phyloP scores from a whole-genome alignment of 257 asterid species.

The Scutellaria baicalensis region DNA sequence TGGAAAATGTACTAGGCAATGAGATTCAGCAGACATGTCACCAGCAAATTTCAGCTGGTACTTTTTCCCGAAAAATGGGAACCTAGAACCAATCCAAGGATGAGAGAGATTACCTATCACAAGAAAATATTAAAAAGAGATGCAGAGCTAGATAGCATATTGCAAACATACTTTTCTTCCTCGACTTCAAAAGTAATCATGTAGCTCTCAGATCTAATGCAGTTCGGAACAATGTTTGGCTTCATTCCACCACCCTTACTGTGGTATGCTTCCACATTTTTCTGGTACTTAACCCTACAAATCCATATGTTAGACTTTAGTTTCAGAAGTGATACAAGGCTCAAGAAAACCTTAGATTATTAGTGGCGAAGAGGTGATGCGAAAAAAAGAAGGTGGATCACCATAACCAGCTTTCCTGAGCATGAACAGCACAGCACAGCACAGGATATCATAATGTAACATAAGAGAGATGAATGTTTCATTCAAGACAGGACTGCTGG shows the following conservation, averaged over 20 bases:
- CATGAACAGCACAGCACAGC: background rate
- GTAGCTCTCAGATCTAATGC: slow-evolving; percentile 91
- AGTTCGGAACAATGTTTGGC: slow-evolving; percentile 80
- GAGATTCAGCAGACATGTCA: slow-evolving; percentile 67
- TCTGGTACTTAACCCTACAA: slow-evolving; percentile 95
- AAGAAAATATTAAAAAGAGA: slow-evolving; percentile 3
- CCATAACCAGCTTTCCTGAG: background rate
- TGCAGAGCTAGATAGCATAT: slow-evolving; percentile 10
- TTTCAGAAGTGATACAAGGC: slow-evolving; percentile 4
- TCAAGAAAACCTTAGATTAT: slow-evolving; percentile 6
- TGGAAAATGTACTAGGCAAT: slow-evolving; percentile 93
- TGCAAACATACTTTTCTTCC: slow-evolving; percentile 78
- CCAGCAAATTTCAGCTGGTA: slow-evolving; percentile 89
- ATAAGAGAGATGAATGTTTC: background rate
- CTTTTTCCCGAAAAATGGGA: slow-evolving; percentile 92
- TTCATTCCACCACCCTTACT: slow-evolving; percentile 71
- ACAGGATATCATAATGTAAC: slow-evolving; percentile 9
- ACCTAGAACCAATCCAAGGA: slow-evolving; percentile 44
- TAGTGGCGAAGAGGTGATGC: slow-evolving; percentile 8
- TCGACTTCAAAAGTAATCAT: slow-evolving; percentile 93
- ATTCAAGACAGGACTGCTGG: background rate
- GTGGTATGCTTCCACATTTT: slow-evolving; percentile 95
- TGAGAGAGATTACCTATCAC: slow-evolving; percentile 17
- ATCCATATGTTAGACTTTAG: slow-evolving; percentile 6
- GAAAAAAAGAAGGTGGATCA: background rate